Evolutionary conservation across 2,329 filamentous ascomycete species (phyloP).

Genomic region (Pseudonectria buxi): DNA sequence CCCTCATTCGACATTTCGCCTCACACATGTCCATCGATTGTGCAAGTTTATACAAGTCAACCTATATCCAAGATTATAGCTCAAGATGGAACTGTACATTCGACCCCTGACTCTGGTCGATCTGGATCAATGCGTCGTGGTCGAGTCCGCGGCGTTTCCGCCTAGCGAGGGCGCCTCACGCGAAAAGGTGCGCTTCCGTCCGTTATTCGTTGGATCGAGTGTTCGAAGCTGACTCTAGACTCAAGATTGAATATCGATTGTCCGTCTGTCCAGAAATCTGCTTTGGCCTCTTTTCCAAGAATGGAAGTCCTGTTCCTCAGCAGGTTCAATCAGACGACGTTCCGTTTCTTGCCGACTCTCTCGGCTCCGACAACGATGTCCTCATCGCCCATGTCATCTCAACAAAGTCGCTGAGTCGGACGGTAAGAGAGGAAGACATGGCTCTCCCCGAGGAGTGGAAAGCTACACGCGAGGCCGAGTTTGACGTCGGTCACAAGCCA

Average conservation of each 20-base stretch:
- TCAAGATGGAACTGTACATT: conserved; percentile 18
- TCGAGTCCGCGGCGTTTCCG: conserved; percentile 24
- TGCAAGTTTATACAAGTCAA: no score
- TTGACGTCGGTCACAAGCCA: conserved; percentile 16
- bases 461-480: conserved; percentile 4
- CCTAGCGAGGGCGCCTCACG: conserved; percentile 22
- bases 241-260: conserved; percentile 25
- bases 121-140: conserved; percentile 15
- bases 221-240: conserved; percentile 1
- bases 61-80: no score
- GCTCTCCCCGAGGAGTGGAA: conserved; percentile 20
- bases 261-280: conserved; percentile 22
- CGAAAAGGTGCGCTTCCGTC: conserved; percentile 23
- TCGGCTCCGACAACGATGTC: conserved; percentile 4
- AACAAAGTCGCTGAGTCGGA: conserved; percentile 15
- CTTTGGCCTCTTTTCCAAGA: conserved; percentile 17
- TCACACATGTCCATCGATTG: no score
- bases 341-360: conserved; percentile 4
- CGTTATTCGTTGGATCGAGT: no score
- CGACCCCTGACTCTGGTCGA: conserved; percentile 16
- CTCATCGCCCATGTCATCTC: conserved; percentile 23
- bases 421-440: conserved; percentile 23
- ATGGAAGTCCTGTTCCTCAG: conserved; percentile 1
- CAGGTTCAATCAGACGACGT: conserved; percentile 7
- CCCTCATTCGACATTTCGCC: no score